phyloP scores from a whole-genome alignment of 495 filamentous ascomycete species.

The Xylaria telfairii region DNA sequence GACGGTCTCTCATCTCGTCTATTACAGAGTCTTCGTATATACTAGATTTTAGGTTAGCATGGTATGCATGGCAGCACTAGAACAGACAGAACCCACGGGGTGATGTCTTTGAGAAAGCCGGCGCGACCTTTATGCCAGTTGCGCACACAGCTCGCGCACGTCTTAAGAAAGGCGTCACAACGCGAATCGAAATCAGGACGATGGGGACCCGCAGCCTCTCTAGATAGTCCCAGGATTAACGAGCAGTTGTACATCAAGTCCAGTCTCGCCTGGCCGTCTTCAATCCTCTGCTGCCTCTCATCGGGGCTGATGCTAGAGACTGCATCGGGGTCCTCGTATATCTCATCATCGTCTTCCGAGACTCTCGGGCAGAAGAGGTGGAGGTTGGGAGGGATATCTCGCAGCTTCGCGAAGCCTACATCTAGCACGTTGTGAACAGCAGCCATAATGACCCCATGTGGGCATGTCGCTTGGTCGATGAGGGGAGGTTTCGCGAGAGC shows the following conservation, averaged over 20 bases:
- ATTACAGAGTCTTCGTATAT: slow-evolving; percentile 40
- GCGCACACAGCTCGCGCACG: slow-evolving; percentile 80
- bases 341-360: slow-evolving; percentile 49
- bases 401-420: slow-evolving; percentile 33
- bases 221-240: slow-evolving; percentile 69
- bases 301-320: slow-evolving; percentile 40
- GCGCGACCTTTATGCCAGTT: slow-evolving; percentile 78
- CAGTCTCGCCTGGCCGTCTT: slow-evolving; percentile 58
- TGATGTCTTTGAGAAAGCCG: slow-evolving; percentile 65
- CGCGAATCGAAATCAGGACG: slow-evolving; percentile 63
- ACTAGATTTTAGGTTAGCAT: slow-evolving; percentile 42
- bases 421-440: slow-evolving; percentile 29
- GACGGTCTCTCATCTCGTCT: slow-evolving; percentile 45
- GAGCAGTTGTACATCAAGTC: slow-evolving; percentile 66
- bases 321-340: slow-evolving; percentile 60
- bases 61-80: too few relatives aligned
- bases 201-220: slow-evolving; percentile 64
- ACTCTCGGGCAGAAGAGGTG: slow-evolving; percentile 55
- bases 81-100: slow-evolving; percentile 47
- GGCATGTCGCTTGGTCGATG: slow-evolving; percentile 30
- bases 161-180: slow-evolving; percentile 57
- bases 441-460: slow-evolving; percentile 30
- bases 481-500: background rate
- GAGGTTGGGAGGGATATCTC: slow-evolving; percentile 47
- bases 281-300: slow-evolving; percentile 49